Base-by-base conservation (phyloP, 495 filamentous ascomycete genomes). In the Neurospora pannonica region DNA sequence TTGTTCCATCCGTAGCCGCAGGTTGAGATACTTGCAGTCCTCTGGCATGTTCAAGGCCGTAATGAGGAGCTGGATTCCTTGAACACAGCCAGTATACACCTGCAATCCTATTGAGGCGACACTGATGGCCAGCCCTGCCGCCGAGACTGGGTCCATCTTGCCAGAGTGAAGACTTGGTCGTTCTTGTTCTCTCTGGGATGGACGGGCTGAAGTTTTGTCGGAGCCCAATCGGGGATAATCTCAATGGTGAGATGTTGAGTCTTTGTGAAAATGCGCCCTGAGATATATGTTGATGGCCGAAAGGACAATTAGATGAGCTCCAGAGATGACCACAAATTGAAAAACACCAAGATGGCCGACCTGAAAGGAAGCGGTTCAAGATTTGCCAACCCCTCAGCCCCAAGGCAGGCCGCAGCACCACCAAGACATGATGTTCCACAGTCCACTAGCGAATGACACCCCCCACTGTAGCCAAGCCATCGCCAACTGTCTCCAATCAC, bases 1-100 rank as follows among this genome's bases (percentile, higher is more conserved):
- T 73, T 86, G 83, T 74, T 86, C 84, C 82, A 85, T 82, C 40
- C 83, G 80, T 24, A 85, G 73, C 1, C 84, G 77, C 48, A 86
- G 70, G 46, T 85, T 84, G 46, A 85, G 79, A 72, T 86, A 85
- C 69, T 78, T 78, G 72, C 78, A 84, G 72, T 84, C 83, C 21
- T 85, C 81, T n/a, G 82, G 82, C 54, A 83, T 81, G 74, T 82
- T 78, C 71, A 80, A 72, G 36, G 84, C 84, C 11, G 84, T 85
- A 37, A 85, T 74, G n/a, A 85, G 78, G 21, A 84, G 77, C 74
- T 84, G 83, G 67, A 84, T 84, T n/a, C 80, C 82, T 80, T 85
- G 82, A 21, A 85, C 79, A 72, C 81, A 82, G n/a, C 79, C 76
- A 1, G 79, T 79, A 62, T 84, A 86, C 10, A 86, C 82, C 71